Conservation (phyloP, 305 asterid species). For the Fraxinus albicans region DNA sequence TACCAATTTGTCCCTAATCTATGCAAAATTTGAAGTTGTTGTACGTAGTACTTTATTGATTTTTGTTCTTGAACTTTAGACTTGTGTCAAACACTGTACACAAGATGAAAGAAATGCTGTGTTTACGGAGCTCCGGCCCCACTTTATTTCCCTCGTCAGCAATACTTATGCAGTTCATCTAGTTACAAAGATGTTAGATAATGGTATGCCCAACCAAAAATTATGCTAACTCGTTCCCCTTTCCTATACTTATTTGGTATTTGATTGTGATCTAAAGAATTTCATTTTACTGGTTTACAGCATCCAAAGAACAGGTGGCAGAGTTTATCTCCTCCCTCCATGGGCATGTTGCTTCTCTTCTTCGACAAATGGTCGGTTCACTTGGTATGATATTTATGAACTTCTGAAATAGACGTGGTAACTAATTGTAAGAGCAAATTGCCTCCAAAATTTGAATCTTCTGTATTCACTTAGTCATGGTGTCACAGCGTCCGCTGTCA, state of each 20-base stretch:
- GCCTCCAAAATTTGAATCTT: not conserved
- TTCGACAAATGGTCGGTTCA: conserved; percentile 91
- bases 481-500: not conserved
- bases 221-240: not conserved
- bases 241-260: not conserved
- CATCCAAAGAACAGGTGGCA: conserved; percentile 77
- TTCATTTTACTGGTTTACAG: conserved; percentile 38
- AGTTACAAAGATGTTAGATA: conserved; percentile 78
- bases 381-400: conserved; percentile 55
- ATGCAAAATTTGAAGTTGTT: conserved; percentile 12
- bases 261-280: not conserved
- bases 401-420: not conserved
- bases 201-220: conserved; percentile 44
- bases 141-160: conserved; percentile 62
- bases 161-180: conserved; percentile 87
- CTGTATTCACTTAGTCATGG: not conserved
- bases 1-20: not conserved
- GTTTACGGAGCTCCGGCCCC: conserved; percentile 73
- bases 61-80: conserved; percentile 45
- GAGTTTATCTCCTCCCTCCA: conserved; percentile 81
- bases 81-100: conserved; percentile 82
- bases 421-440: not conserved
- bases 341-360: conserved; percentile 89
- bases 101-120: conserved; percentile 78
- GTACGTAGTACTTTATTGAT: conserved; percentile 13